Evolutionary conservation across 106 monocot genomes (phyloP).

Genomic region (Cymbidium sinense): DNA sequence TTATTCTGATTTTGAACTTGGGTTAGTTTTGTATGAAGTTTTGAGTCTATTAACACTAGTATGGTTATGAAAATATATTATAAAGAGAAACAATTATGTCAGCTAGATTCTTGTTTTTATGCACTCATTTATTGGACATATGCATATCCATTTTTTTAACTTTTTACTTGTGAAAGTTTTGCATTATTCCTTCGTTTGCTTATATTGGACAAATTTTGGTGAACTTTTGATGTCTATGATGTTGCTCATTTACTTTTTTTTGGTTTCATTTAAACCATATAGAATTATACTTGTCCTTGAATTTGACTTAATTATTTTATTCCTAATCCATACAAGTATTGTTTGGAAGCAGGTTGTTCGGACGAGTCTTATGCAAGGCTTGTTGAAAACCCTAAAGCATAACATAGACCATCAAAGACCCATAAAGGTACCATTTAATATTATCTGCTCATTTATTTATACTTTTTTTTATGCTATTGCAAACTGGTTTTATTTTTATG

Average conservation of each 20-base stretch:
- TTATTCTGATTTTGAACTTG: too few relatives aligned
- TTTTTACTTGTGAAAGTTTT: neutral
- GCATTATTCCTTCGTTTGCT: neutral
- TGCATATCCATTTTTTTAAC: too few relatives aligned
- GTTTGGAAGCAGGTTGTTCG: conserved; percentile 59
- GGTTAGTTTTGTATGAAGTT: too few relatives aligned
- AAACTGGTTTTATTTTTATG: neutral
- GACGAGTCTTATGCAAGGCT: conserved; percentile 79
- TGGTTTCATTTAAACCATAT: neutral
- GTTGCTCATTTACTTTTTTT: neutral
- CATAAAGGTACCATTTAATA: conserved; percentile 53
- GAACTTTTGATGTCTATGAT: neutral
- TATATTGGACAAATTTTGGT: neutral
- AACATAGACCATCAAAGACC: conserved; percentile 84
- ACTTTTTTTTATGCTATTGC: neutral
- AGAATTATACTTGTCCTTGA: neutral
- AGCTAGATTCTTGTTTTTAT: too few relatives aligned
- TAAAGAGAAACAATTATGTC: too few relatives aligned
- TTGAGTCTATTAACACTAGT: too few relatives aligned
- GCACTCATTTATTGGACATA: too few relatives aligned
- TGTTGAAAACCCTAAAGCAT: conserved; percentile 75
- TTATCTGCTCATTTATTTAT: neutral
- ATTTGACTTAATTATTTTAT: neutral
- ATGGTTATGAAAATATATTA: too few relatives aligned
- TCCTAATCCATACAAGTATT: neutral